Conservation (phyloP, 176 grass and related monocot species). For the Hordeum marinum region DNA sequence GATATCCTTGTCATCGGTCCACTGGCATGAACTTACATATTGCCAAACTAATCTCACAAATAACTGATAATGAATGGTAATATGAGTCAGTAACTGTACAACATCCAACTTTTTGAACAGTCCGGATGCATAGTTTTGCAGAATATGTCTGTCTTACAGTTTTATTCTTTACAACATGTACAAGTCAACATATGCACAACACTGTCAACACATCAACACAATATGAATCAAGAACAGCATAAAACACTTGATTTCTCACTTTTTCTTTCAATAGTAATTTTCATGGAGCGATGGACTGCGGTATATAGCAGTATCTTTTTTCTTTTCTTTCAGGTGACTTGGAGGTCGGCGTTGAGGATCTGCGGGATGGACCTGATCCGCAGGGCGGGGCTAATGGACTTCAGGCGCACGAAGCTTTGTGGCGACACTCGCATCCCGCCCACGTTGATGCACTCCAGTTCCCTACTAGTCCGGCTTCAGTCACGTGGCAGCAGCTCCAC, state of each 20-base stretch:
- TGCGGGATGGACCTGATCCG: slow-evolving; percentile 64
- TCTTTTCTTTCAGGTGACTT: slow-evolving; percentile 28
- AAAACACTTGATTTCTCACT: neutral
- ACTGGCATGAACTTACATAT: neutral
- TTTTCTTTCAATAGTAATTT: neutral
- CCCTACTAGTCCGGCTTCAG: slow-evolving; percentile 61
- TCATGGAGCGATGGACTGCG: neutral
- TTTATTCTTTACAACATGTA: slow-evolving; percentile 28
- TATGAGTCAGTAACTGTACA: neutral
- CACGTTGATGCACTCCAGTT: slow-evolving; percentile 86
- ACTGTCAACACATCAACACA: neutral
- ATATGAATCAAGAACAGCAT: neutral
- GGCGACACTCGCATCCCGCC: slow-evolving; percentile 75
- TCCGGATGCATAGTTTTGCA: neutral
- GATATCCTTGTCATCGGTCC: neutral
- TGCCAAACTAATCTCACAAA: neutral
- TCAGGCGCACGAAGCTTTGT: slow-evolving; percentile 61
- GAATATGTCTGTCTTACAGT: neutral
- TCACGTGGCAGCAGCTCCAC: slow-evolving; percentile 93
- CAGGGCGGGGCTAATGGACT: slow-evolving; percentile 69
- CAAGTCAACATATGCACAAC: neutral
- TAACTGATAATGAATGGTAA: neutral
- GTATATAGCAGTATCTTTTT: neutral
- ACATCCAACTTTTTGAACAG: neutral
- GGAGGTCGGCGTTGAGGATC: slow-evolving; percentile 44